phyloP scores from a whole-genome alignment of 805 yeast species.

The Starmerella vaccinii region DNA sequence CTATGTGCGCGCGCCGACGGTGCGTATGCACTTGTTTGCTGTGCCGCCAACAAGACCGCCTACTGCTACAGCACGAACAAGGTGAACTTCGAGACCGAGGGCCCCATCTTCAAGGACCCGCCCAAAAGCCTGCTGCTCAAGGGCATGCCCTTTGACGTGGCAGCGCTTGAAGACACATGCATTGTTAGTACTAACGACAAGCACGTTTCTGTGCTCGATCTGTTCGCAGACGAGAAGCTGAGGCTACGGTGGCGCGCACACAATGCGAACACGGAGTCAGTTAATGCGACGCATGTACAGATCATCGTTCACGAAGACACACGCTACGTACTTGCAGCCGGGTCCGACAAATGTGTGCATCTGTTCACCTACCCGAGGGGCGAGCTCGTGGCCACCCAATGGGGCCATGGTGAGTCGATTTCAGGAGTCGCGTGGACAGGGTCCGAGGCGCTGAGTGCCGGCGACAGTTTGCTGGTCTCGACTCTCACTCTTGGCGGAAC shows the following conservation, averaged over 20 bases:
- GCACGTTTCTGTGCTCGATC: conserved; percentile 15
- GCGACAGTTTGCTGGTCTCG: conserved; percentile 18
- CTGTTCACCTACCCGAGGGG: conserved; percentile 40
- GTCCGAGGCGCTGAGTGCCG: conserved; percentile 11
- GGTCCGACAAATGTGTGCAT: conserved; percentile 51
- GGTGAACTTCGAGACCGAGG: conserved; percentile 19
- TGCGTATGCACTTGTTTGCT: conserved; percentile 30
- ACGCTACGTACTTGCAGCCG: conserved; percentile 26
- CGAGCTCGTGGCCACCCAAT: conserved; percentile 39
- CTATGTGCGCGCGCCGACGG: conserved; percentile 27
- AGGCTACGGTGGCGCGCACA: conserved; percentile 12
- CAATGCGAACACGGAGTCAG: conserved; percentile 19
- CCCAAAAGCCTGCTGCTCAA: conserved; percentile 44
- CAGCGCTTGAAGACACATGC: conserved; percentile 4
- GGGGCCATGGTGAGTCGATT: conserved; percentile 53
- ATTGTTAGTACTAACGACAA: conserved; percentile 22
- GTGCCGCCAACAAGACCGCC: conserved; percentile 54
- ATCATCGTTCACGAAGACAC: neutral
- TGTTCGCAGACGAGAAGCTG: conserved; percentile 12
- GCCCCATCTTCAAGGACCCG: conserved; percentile 22
- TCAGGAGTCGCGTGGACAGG: conserved; percentile 33
- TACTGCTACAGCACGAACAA: conserved; percentile 38
- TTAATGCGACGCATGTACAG: conserved; percentile 16
- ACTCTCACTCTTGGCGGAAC: neutral
- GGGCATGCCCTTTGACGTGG: conserved; percentile 41